phyloP scores from a whole-genome alignment of 2,329 filamentous ascomycete genomes.

The Xylariaceae sp. region DNA sequence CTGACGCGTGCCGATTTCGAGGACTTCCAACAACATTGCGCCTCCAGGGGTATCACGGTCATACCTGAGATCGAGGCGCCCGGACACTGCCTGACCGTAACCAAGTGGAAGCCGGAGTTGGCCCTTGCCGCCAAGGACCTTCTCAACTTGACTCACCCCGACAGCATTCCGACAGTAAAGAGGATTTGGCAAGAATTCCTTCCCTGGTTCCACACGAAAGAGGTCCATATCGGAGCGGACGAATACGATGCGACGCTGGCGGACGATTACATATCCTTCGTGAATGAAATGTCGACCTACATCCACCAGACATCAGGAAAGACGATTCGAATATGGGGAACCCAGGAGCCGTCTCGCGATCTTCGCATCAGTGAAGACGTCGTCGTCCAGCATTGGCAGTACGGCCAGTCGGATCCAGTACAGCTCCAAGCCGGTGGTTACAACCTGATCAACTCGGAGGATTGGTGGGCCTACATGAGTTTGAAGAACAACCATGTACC shows the following conservation, averaged over 20 bases:
- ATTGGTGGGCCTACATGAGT: slow-evolving; percentile 51
- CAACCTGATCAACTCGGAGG: slow-evolving; percentile 41
- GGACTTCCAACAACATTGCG: slow-evolving; percentile 45
- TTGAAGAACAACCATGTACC: slow-evolving; percentile 48
- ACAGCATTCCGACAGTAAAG: slow-evolving; percentile 47
- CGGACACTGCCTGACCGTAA: slow-evolving; percentile 47
- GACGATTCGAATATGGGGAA: slow-evolving; percentile 49
- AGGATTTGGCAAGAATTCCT: slow-evolving; percentile 48
- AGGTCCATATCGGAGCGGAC: slow-evolving; percentile 51
- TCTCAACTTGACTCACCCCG: slow-evolving; percentile 47
- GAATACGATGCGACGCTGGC: slow-evolving; percentile 43
- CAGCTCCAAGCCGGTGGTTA: slow-evolving; percentile 35
- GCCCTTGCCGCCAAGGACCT: slow-evolving; percentile 42
- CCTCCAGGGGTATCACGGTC: slow-evolving; percentile 45
- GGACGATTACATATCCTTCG: slow-evolving; percentile 46
- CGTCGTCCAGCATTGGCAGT: slow-evolving; percentile 44
- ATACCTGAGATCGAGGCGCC: slow-evolving; percentile 52
- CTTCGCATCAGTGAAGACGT: slow-evolving; percentile 36
- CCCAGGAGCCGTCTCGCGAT: slow-evolving; percentile 38
- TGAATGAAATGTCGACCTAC: slow-evolving; percentile 44
- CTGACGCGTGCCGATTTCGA: slow-evolving; percentile 41
- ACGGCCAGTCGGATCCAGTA: slow-evolving; percentile 42
- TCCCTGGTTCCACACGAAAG: slow-evolving; percentile 50
- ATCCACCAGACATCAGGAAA: slow-evolving; percentile 37
- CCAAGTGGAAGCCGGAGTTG: slow-evolving; percentile 51